Percentiles rank a stretch among this genome's conserved stretches.
phyloP scores from a whole-genome alignment of 345 rosid genomes.

The Dipteronia sinensis region DNA sequence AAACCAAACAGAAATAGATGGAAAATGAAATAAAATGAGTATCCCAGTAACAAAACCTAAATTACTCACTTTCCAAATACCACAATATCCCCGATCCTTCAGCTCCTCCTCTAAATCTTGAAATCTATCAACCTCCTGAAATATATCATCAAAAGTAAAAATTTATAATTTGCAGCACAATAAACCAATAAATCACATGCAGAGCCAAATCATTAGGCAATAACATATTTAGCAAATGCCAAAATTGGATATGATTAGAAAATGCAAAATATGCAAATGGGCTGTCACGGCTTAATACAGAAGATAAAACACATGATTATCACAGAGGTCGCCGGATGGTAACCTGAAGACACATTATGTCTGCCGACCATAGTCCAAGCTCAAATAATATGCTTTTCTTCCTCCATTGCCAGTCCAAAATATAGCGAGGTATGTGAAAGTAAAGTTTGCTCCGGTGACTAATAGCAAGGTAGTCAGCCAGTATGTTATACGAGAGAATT shows the following conservation, averaged over 20 bases:
- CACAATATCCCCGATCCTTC: slow-evolving; percentile 66
- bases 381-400: slow-evolving; percentile 72
- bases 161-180: background rate
- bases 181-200: background rate
- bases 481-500: slow-evolving; percentile 79
- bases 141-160: slow-evolving; percentile 14
- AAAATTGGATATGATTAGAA: background rate
- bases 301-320: background rate
- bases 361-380: slow-evolving; percentile 91
- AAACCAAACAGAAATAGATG: background rate
- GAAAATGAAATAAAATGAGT: no score
- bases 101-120: slow-evolving; percentile 73
- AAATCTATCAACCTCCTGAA: slow-evolving; percentile 92
- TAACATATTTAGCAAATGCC: background rate
- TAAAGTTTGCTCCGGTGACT: slow-evolving; percentile 77
- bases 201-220: background rate
- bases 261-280: background rate
- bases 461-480: slow-evolving; percentile 91
- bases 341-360: slow-evolving; percentile 97
- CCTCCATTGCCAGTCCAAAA: slow-evolving; percentile 87
- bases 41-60: background rate
- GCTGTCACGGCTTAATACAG: background rate
- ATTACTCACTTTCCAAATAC: slow-evolving; percentile 82
- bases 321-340: slow-evolving; percentile 1
- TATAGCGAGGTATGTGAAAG: slow-evolving; percentile 71